Conservation (phyloP, 164 flowering plant genomes). For the Aristolochia contorta region DNA sequence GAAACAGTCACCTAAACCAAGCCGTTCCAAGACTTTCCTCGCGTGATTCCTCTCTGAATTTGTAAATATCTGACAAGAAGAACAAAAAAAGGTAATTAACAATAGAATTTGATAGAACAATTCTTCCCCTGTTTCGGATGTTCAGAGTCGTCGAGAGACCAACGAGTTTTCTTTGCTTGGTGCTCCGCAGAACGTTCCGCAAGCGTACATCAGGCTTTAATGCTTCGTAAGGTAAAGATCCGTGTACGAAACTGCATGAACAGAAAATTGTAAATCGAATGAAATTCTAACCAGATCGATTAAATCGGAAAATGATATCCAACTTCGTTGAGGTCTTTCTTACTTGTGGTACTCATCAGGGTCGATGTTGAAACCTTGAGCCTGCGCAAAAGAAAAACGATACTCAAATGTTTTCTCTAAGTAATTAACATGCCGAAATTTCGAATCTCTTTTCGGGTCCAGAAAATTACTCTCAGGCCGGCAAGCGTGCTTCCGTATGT, state of each 20-base stretch:
- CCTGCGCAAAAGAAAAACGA: conserved; percentile 9
- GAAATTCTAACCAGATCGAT: neutral
- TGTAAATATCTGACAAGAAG: conserved; percentile 52
- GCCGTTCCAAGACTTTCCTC: conserved; percentile 35
- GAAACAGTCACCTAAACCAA: conserved; percentile 72
- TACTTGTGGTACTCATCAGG: conserved; percentile 31
- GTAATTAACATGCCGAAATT: neutral
- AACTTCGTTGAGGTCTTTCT: neutral
- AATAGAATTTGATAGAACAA: neutral
- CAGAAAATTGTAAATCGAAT: neutral
- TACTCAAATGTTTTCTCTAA: neutral
- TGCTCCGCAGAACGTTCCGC: conserved; percentile 47
- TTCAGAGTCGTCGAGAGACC: conserved; percentile 1
- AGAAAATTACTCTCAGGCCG: conserved; percentile 61
- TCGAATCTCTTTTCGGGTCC: neutral
- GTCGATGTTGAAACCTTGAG: conserved; percentile 22
- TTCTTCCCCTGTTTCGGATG: neutral
- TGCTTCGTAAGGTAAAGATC: conserved; percentile 70
- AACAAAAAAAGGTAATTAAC: neutral
- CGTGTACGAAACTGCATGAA: conserved; percentile 72
- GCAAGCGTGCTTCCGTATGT: conserved; percentile 90
- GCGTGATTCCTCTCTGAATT: conserved; percentile 79
- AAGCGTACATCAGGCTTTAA: conserved; percentile 58
- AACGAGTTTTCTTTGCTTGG: conserved; percentile 65
- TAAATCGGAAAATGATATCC: no score